These are phyloP conservation scores for Lactifluus volemus DNA, from an alignment of 768 basidiomycete genomes.

Conservation along the genomic window DNA sequence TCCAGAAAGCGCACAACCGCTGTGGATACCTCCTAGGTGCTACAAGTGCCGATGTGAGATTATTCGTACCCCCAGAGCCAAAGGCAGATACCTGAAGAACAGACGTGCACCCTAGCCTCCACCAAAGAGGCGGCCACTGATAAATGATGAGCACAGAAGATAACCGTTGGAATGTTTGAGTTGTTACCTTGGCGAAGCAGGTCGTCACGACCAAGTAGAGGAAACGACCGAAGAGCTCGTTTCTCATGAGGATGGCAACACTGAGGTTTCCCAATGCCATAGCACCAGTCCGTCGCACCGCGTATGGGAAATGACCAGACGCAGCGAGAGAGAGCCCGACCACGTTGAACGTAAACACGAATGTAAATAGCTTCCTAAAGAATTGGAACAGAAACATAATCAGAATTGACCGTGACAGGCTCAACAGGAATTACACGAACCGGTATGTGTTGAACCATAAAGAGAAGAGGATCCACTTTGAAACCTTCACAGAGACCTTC, in stretches of 20 bases:
- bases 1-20: conserved; percentile 34
- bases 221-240: conserved; percentile 74
- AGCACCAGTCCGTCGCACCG: conserved; percentile 55
- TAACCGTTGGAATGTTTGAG: neutral
- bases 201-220: conserved; percentile 66
- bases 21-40: conserved; percentile 38
- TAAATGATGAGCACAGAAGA: neutral
- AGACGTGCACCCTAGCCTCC: conserved; percentile 63
- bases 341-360: conserved; percentile 39
- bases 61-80: neutral
- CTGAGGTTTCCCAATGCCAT: conserved; percentile 69
- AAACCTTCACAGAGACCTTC: conserved; percentile 39
- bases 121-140: conserved; percentile 69
- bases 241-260: conserved; percentile 65
- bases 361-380: conserved; percentile 5
- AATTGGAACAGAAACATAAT: neutral
- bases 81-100: conserved; percentile 46
- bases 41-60: conserved; percentile 19
- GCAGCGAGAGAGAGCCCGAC: conserved; percentile 52
- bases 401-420: conserved; percentile 4
- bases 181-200: conserved; percentile 59
- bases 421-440: conserved; percentile 29
- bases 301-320: conserved; percentile 59
- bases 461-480: conserved; percentile 50
- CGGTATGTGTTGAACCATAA: conserved; percentile 79